Evolutionary conservation across 2,329 filamentous ascomycete genomes (phyloP).

Genomic region (Calonectria leucothoes): DNA sequence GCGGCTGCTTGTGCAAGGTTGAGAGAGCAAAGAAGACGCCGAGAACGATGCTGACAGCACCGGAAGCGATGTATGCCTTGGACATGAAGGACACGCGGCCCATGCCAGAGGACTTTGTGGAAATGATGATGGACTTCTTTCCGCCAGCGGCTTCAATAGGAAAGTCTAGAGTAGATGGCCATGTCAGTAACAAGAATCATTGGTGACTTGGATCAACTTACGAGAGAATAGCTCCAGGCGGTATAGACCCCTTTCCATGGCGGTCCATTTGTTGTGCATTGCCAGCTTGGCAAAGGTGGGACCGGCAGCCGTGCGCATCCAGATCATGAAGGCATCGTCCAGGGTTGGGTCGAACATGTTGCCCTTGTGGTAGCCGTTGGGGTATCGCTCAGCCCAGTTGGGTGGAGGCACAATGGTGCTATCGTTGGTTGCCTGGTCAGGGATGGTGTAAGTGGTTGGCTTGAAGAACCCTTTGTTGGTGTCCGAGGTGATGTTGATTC

Average conservation of each 20-base stretch:
- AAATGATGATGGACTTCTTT: slow-evolving; percentile 1
- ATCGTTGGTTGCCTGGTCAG: background rate
- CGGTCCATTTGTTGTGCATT: background rate
- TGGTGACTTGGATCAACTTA: background rate
- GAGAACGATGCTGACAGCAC: background rate
- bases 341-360: background rate
- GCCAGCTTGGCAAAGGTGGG: background rate
- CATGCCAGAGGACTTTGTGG: background rate
- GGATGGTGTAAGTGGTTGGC: background rate
- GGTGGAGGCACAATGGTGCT: background rate
- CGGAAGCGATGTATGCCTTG: background rate
- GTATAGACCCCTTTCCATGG: background rate
- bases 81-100: background rate
- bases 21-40: background rate
- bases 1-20: background rate
- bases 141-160: background rate
- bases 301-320: background rate
- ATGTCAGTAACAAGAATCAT: background rate
- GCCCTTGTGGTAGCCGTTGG: background rate
- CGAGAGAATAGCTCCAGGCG: background rate
- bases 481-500: background rate
- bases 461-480: background rate
- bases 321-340: background rate
- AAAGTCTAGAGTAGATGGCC: background rate
- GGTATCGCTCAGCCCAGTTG: background rate